Conservation (phyloP, 768 basidiomycete genomes). For the Ramaria sp. region DNA sequence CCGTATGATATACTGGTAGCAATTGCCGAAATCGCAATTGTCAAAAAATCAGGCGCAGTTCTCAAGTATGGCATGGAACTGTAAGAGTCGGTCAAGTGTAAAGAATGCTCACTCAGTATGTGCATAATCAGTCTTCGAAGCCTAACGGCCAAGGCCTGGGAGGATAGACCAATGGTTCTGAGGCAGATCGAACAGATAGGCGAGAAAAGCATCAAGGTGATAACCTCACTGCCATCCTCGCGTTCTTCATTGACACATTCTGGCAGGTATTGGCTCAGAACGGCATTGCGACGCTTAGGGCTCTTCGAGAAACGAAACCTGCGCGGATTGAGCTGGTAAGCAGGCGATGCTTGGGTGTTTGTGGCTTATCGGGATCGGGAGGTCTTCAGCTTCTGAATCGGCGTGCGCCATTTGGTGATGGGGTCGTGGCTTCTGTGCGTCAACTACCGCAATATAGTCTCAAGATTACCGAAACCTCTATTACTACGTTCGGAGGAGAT, state of each 20-base stretch:
- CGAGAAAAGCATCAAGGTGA: conserved; percentile 44
- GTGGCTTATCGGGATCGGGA: background rate
- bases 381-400: conserved; percentile 56
- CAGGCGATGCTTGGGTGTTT: background rate
- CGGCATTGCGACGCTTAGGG: conserved; percentile 53
- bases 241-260: background rate
- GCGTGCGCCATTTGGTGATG: conserved; percentile 61
- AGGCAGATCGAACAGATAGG: conserved; percentile 87
- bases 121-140: conserved; percentile 48
- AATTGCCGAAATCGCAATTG: conserved; percentile 65
- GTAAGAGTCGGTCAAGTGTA: conserved; percentile 21
- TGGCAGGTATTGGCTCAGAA: conserved; percentile 63
- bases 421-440: conserved; percentile 47
- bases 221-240: background rate
- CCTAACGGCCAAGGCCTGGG: conserved; percentile 82
- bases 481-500: conserved; percentile 32
- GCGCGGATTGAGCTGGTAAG: conserved; percentile 53
- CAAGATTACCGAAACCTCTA: conserved; percentile 34
- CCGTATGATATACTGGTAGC: conserved; percentile 32
- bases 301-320: conserved; percentile 45
- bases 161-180: conserved; percentile 74
- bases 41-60: conserved; percentile 52
- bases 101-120: background rate
- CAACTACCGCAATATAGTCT: conserved; percentile 61
- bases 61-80: conserved; percentile 68